Evolutionary conservation across 2,329 filamentous ascomycete genomes (phyloP).

Genomic region (Trichoderma sp.): DNA sequence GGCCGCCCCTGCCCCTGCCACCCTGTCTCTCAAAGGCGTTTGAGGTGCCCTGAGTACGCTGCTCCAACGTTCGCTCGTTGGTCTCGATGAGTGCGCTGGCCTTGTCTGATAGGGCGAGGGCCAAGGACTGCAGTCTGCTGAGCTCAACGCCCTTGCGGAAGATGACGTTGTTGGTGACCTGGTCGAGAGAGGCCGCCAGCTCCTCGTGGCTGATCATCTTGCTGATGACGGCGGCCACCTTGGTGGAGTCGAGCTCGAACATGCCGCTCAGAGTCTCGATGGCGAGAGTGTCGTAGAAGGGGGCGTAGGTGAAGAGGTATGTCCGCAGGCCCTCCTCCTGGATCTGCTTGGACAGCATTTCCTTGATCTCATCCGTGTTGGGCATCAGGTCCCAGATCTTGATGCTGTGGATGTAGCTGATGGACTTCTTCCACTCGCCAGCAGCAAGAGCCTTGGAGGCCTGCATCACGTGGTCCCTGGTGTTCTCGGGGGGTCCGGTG

Average conservation of each 20-base stretch:
- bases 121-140: constrained; percentile 90
- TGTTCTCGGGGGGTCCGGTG: constrained; percentile 97
- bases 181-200: constrained; percentile 91
- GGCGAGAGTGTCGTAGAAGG: constrained; percentile 96
- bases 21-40: constrained; percentile 95
- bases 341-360: constrained; percentile 96
- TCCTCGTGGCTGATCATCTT: constrained; percentile 99
- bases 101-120: constrained; percentile 93
- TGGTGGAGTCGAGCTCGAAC: constrained; percentile 91
- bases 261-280: constrained; percentile 82
- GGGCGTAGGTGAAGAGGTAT: constrained; percentile 98
- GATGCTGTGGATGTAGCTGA: constrained; percentile 91
- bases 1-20: constrained; percentile 70
- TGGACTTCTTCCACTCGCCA: constrained; percentile 98
- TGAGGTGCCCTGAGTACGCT: constrained; percentile 91
- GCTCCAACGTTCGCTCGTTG: constrained; percentile 96
- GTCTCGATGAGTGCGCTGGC: constrained; percentile 93
- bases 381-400: constrained; percentile 99
- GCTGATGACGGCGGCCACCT: constrained; percentile 93
- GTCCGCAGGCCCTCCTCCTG: constrained; percentile 98
- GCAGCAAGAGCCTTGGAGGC: constrained; percentile 94
- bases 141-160: constrained; percentile 99
- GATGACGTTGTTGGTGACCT: constrained; percentile 95
- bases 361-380: constrained; percentile 88
- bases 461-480: constrained; percentile 98